Evolutionary conservation across 164 flowering plant genomes (phyloP).

Genomic region (Aristolochia californica): DNA sequence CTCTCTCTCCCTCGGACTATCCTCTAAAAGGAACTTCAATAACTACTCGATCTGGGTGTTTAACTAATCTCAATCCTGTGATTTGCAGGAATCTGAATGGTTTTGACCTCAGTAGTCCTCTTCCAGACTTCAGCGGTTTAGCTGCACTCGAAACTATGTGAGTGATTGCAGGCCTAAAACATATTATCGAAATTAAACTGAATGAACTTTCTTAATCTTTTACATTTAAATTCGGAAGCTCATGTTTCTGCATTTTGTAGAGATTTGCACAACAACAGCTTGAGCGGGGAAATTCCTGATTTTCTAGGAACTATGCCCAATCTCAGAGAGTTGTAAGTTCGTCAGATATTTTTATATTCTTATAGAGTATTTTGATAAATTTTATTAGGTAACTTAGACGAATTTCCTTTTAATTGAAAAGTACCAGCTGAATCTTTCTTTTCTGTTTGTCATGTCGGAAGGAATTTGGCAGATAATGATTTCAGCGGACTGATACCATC

Average conservation of each 20-base stretch:
- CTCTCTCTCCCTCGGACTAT: neutral
- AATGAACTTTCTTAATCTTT: neutral
- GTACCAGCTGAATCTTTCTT: no score
- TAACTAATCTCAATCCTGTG: no score
- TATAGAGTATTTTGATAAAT: no score
- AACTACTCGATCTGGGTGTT: no score
- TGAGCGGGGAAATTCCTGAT: conserved; percentile 17
- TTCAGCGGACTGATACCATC: no score
- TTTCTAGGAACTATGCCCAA: conserved; percentile 21
- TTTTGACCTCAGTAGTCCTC: conserved; percentile 18
- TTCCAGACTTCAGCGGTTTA: conserved; percentile 42
- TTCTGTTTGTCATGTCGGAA: no score
- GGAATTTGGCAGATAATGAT: no score
- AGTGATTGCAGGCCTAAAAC: conserved; percentile 3
- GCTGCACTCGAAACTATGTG: conserved; percentile 33
- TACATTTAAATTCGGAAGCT: no score
- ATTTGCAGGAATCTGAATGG: neutral
- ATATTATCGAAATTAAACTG: neutral
- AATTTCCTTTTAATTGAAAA: no score
- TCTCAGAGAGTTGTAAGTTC: conserved; percentile 21
- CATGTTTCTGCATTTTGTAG: conserved; percentile 10
- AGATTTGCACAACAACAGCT: conserved; percentile 22
- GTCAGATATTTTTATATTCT: no score
- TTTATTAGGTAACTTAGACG: no score
- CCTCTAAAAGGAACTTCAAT: no score